Base-by-base conservation (phyloP, 495 filamentous ascomycete genomes). In the Hypoxylon cercidicola region DNA sequence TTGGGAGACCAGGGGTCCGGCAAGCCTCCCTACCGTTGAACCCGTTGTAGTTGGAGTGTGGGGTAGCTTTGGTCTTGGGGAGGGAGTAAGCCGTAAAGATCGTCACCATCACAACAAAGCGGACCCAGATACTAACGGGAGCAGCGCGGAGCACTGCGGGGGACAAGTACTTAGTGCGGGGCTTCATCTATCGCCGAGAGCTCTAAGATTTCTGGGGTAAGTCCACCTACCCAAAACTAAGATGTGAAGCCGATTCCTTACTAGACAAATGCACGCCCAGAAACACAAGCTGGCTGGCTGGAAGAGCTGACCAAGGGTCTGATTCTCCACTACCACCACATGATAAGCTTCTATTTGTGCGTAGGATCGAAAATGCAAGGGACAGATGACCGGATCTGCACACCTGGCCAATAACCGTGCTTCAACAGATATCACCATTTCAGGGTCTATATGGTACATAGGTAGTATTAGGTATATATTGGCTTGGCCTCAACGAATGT, bases 1-100 rank as follows among this genome's bases (percentile, higher is more conserved):
- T 46, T 59, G 49, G 59, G 59, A 44, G 19, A 25, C 58, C 32
- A 62, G 64, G 58, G 58, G 52, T 11, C 0, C 35, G 43, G 5
- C 44, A 62, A 32, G 56, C 15, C n/a, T n/a, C n/a, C n/a, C n/a
- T n/a, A n/a, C n/a, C n/a, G 37, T 40, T 23, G 28, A 63, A 34
- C 50, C 37, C 64, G 48, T 62, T 40, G 35, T 32, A 56, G 39
- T 60, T 60, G 25, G 60, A 30, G 55, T 68, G 60, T 63, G 65
- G 60, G 65, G 65, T 64, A 60, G 44, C 34, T 48, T 58, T 52
- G 54, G 32, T 49, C 55, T 55, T 25, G 54, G 35, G 59, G 47
- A 44, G 60, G 56, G 49, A 68, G 65, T 68, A 68, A 68, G 65
- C 65, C 15, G 28, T 56, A 44, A 46, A 41, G 53, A 60, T 68